Conservation (phyloP, 805 yeast species). For the Candida methanosorbosa region DNA sequence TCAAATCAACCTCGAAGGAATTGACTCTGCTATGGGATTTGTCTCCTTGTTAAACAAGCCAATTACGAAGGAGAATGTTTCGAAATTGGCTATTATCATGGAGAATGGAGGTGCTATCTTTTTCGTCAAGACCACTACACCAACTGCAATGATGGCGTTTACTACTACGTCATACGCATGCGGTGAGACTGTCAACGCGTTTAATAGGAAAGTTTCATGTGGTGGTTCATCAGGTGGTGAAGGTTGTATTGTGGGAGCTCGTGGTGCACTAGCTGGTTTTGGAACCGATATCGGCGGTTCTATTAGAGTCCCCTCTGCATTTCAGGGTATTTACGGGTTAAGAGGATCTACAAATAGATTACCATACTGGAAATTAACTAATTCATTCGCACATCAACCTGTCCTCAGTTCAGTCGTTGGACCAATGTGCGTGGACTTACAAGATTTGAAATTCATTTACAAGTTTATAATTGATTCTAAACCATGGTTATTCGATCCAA, state of each 20-base stretch:
- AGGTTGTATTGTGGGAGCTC: conserved; percentile 25
- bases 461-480: conserved; percentile 28
- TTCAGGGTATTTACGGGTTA: conserved; percentile 26
- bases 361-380: conserved; percentile 20
- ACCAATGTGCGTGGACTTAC: conserved; percentile 22
- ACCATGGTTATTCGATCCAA: conserved; percentile 41
- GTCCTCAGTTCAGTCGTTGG: conserved; percentile 26
- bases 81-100: conserved; percentile 24
- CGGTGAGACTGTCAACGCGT: conserved; percentile 28
- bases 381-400: conserved; percentile 25
- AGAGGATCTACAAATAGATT: conserved; percentile 27
- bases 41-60: conserved; percentile 24
- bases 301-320: conserved; percentile 25
- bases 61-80: conserved; percentile 20
- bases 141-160: conserved; percentile 34
- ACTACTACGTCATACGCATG: conserved; percentile 29
- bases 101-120: conserved; percentile 32
- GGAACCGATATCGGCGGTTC: conserved; percentile 34
- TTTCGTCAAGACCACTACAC: conserved; percentile 34
- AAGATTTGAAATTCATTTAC: conserved; percentile 28
- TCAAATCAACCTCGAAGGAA: conserved; percentile 30
- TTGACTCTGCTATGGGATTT: conserved; percentile 31
- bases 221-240: conserved; percentile 44
- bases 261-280: conserved; percentile 26
- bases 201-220: conserved; percentile 27